Base-by-base conservation (phyloP, 2,329 filamentous ascomycete species). In the Neofusicoccum sp. region DNA sequence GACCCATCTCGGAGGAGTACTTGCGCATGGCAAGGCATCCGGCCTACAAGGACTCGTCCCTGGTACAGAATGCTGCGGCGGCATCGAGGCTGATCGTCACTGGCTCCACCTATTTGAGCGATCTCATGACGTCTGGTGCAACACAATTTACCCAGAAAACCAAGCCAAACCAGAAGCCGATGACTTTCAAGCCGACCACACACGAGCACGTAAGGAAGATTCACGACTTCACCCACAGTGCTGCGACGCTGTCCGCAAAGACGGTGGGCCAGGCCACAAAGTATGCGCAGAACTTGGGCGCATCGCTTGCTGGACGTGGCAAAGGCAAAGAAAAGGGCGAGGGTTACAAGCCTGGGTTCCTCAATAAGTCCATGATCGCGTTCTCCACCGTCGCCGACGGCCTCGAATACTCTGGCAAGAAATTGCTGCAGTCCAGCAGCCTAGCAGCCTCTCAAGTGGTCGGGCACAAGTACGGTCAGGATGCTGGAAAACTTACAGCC, bases 341-440 rank as follows among this genome's bases (percentile, higher is more conserved):
- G 16, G 78, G 80, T 16, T 96, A 95, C 79, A 97, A 97, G 78
- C 94, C 95, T 0, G 94, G 95, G 4, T 80, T 99, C 34, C 79
- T 99, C 68, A 99, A 99, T 80, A 97, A 97, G 83, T 93, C 89
- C 66, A 82, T 99, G 80, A 98, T 99, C 81, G 95, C 95, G 0
- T 98, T 98, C 76, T 92, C 90, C 43, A 99, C 95, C 0, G 87
- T 99, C 48, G 91, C 93, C 29, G 95, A 99, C 71, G 95, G 95
- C 41, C 90, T 98, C 64, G 93, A 97, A 68, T 89, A 96, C 69
- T 90, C 92, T 1, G 91, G 92, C 1, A 89, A 89, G 60, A 91
- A 87, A 66, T 80, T 99, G 34, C 83, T 99, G 34, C 86, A 85
- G 4, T 88, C 89, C 8, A 87, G 89, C 2, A 89, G 91, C 3